phyloP scores from a whole-genome alignment of 2,329 filamentous ascomycete species.

The Pseudogymnoascus sp. region DNA sequence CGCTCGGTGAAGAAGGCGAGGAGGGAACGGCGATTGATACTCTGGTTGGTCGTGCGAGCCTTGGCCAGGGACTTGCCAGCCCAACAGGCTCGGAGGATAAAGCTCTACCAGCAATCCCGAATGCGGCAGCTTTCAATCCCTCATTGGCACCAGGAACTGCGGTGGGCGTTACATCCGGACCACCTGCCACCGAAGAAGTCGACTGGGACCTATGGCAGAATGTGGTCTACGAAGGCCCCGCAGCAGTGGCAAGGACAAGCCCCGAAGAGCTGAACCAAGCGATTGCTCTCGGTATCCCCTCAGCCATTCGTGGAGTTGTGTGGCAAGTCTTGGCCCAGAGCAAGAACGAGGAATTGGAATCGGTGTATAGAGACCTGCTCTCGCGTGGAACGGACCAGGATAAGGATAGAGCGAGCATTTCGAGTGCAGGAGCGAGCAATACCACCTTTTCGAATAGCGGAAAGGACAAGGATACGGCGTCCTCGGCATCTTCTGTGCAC shows the following conservation, averaged over 20 bases:
- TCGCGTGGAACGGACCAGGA: constrained; percentile 76
- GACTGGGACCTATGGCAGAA: constrained; percentile 98
- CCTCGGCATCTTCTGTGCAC: constrained; percentile 77
- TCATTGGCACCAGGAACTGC: constrained; percentile 77
- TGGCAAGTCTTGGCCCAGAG: constrained; percentile 97
- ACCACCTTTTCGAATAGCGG: constrained; percentile 41
- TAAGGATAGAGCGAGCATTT: constrained; percentile 47
- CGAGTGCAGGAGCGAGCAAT: constrained; percentile 39
- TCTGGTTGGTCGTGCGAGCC: constrained; percentile 34
- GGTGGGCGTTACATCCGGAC: constrained; percentile 69
- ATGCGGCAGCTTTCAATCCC: constrained; percentile 58
- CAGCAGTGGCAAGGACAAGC: constrained; percentile 79
- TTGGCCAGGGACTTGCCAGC: constrained; percentile 35
- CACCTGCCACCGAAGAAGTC: constrained; percentile 68
- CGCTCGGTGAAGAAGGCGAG: constrained; percentile 42
- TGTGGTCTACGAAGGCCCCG: constrained; percentile 88
- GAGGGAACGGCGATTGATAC: constrained; percentile 35
- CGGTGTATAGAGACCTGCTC: constrained; percentile 75
- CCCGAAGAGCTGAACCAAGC: constrained; percentile 83
- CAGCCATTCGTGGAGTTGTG: constrained; percentile 92
- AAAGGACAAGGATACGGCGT: constrained; percentile 62
- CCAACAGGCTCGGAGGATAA: constrained; percentile 29
- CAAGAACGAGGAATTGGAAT: constrained; percentile 84
- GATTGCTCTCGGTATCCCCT: constrained; percentile 88
- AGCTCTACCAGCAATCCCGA: constrained; percentile 32